These are phyloP conservation scores for Limonomyces culmigenus DNA, from an alignment of 1,284 basidiomycete genomes.

Conservation along the genomic window DNA sequence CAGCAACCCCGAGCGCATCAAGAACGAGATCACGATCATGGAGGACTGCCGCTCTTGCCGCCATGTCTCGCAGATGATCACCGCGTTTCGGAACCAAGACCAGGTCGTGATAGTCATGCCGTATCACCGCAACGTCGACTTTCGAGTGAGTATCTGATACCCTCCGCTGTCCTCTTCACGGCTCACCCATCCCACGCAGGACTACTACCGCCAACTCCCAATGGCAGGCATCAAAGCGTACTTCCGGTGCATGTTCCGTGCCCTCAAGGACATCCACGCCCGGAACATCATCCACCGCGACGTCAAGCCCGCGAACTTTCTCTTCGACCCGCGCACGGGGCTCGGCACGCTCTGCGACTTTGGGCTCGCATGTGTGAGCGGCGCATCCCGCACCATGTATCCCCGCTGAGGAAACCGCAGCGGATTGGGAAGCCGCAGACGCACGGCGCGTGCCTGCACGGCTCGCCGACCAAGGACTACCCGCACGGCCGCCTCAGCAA, in stretches of 20 bases:
- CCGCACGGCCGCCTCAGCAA: slow-evolving; percentile 49
- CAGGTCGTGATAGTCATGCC: slow-evolving; percentile 95
- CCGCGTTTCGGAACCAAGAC: slow-evolving; percentile 83
- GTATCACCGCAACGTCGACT: slow-evolving; percentile 85
- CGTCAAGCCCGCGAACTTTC: slow-evolving; percentile 96
- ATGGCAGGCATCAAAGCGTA: slow-evolving; percentile 72
- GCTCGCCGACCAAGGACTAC: slow-evolving; percentile 33
- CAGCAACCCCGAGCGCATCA: slow-evolving; percentile 81
- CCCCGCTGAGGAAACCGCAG: slow-evolving; percentile 15
- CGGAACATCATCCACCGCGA: slow-evolving; percentile 89
- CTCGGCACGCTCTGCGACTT: slow-evolving; percentile 90
- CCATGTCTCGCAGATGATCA: slow-evolving; percentile 84
- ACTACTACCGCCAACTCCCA: slow-evolving; percentile 58
- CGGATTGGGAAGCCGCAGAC: slow-evolving; percentile 34
- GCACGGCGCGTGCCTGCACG: slow-evolving; percentile 58
- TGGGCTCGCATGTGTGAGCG: slow-evolving; percentile 76
- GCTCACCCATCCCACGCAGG: slow-evolving; percentile 25
- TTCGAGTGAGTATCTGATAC: slow-evolving; percentile 42
- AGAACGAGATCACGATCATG: slow-evolving; percentile 92
- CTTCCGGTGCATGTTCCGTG: slow-evolving; percentile 83
- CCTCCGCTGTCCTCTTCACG: slow-evolving; percentile 3
- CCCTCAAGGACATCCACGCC: slow-evolving; percentile 80
- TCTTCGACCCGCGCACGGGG: slow-evolving; percentile 79
- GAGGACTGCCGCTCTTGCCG: slow-evolving; percentile 69
- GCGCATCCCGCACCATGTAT: slow-evolving; percentile 1